Percentiles rank a stretch among this genome's conserved stretches.
Conservation (phyloP, 2,329 filamentous ascomycete genomes). For the Didymella segeticola region DNA sequence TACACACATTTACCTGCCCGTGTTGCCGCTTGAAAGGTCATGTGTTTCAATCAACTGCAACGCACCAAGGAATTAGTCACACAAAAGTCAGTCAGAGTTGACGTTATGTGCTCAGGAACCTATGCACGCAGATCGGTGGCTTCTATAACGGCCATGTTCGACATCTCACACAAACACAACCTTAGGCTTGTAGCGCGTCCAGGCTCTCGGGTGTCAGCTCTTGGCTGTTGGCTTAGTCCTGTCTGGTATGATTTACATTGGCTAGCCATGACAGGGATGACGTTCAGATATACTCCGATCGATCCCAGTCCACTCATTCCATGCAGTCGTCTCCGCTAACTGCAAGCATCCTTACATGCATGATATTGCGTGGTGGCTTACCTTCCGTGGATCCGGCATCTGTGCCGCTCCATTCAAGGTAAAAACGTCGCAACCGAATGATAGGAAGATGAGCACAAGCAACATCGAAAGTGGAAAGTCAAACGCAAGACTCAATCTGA, state of each 20-base stretch:
- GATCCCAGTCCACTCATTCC: conserved; percentile 2
- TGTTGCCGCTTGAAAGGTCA: background rate
- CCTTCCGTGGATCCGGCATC: conserved; percentile 12
- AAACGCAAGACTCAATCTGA: background rate
- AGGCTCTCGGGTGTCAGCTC: background rate
- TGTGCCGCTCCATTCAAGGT: conserved; percentile 7
- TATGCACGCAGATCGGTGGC: background rate
- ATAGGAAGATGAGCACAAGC: background rate
- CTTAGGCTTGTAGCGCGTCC: background rate
- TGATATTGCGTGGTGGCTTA: conserved; percentile 14
- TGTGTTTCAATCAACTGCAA: background rate
- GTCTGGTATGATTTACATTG: background rate
- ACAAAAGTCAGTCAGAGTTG: background rate
- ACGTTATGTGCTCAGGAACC: conserved; percentile 8
- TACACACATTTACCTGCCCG: conserved; percentile 2
- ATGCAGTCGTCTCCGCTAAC: conserved; percentile 11
- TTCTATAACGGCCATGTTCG: conserved; percentile 1
- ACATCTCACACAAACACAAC: background rate
- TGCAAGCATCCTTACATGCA: conserved; percentile 11
- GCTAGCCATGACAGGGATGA: background rate
- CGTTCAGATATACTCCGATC: conserved; percentile 14
- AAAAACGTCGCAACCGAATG: conserved; percentile 3
- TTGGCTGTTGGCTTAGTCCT: conserved; percentile 1
- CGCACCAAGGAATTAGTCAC: background rate
- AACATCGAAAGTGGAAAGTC: conserved; percentile 7